Evolutionary conservation across 1,284 basidiomycete species (phyloP), one percentile per base, ranked within the genome.

Genomic region (Irpex sp.): DNA sequence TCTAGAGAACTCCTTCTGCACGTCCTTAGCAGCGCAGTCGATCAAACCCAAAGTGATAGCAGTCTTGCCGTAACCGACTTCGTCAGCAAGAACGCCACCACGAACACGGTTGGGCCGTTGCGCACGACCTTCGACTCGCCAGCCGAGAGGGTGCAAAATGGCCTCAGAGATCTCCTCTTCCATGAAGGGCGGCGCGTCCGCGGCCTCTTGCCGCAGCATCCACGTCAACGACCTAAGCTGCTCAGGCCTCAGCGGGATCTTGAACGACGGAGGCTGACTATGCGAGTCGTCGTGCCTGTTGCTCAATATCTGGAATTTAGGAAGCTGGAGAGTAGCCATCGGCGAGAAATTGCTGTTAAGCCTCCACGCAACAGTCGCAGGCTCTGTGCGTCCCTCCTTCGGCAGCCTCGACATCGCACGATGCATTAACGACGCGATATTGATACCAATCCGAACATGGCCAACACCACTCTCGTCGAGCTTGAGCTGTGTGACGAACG

Each of bases 31-130:
- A 62, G 85, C 82, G 71, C 86, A 89, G 71, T 92, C 89, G 66
- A 97, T 91, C 61, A 98, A 82, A 8, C 91, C 96, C 19, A 98
- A 83, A 0, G 94, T 95, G 69, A 98, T 97, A 31, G 95, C 95
- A 0, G 96, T 98, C 79, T 98, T 98, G 38, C 96, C 96, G 73
- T 98, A 98, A 58, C 96, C 96, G 67, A 98, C 96, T 74, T 97
- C 91, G 71, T 98, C 96, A 6, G 96, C 96, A 56, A 98, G 85
- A 60, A 98, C 96, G 34, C 96, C 96, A 13, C 96, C 96, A 57
- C 92, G 84, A 26, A 97, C 79, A 65, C 79, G 82, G 60, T 94
- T 84, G 0, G 88, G 84, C 21, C 95, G 80, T 68, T 92, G 87
- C 1, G 93, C 95, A 58, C 93, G 90, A 57, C 93, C 96, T 75